Conservation (phyloP, 805 yeast species). For the Kuraishia hungarica region DNA sequence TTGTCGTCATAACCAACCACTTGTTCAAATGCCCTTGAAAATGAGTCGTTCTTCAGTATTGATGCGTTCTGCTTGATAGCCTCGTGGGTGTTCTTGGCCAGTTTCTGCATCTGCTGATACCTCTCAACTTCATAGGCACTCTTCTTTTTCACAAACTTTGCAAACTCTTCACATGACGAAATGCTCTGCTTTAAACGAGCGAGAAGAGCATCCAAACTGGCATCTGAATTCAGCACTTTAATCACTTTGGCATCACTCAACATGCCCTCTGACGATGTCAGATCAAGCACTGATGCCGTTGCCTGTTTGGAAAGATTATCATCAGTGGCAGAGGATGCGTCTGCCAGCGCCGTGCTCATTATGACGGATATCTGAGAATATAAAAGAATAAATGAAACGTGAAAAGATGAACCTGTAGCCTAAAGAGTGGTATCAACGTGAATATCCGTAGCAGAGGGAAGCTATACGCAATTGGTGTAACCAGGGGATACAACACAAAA, state of each 20-base stretch:
- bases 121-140: conserved; percentile 75
- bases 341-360: neutral
- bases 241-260: conserved; percentile 42
- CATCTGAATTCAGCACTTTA: conserved; percentile 55
- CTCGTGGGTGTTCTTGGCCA: conserved; percentile 39
- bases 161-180: conserved; percentile 76
- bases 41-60: conserved; percentile 52
- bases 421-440: neutral
- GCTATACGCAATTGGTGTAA: neutral
- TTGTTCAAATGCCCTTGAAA: conserved; percentile 55
- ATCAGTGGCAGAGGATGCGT: neutral
- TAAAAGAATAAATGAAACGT: no score
- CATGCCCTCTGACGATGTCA: conserved; percentile 22
- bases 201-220: conserved; percentile 67
- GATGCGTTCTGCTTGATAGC: conserved; percentile 33
- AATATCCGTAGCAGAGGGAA: neutral
- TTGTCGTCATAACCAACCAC: conserved; percentile 75
- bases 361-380: neutral
- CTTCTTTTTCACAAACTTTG: conserved; percentile 69
- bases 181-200: conserved; percentile 72
- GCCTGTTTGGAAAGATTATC: neutral
- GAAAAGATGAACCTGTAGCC: no score
- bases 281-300: neutral
- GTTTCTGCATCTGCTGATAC: conserved; percentile 63
- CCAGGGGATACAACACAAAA: neutral